Base-by-base conservation (phyloP, 768 basidiomycete species). In the Leccinellum albellum region DNA sequence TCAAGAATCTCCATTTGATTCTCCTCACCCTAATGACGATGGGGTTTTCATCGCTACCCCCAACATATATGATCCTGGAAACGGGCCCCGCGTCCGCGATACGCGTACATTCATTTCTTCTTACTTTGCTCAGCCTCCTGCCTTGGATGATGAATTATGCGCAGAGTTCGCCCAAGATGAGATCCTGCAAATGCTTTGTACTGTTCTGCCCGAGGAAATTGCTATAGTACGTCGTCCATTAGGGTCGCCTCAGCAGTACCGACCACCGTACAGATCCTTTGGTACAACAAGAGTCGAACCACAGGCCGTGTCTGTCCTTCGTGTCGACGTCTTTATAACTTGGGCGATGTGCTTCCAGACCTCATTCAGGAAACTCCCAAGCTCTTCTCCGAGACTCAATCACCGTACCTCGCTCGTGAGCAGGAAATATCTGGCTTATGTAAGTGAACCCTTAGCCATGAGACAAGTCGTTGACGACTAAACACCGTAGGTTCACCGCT, bases 211-310 rank as follows among this genome's bases (percentile, higher is more conserved):
- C 1, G 82, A 86, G 59, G 90, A 92, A 59, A 79, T 76, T 4
- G 88, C 91, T 0, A 65, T 87, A 60, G 90, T 91, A 62, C 48
- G 85, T 74, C 3, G 32, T 20, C 50, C 49, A 10, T 8, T 48
- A 24, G n/a, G 21, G 40, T 45, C 23, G 26, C 13, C 7, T 54
- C 35, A 37, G 46, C 12, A 20, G 17, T n/a, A 44, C 50, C 9
- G 32, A 54, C 20, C 47, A 55, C 42, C 51, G 8, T 31, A 26
- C 59, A 89, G 89, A 84, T 88, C 10, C 63, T 91, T 13, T 92
- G 89, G 89, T 91, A 92, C 65, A 93, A 93, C 76, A 90, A 90
- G 73, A 90, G 87, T 66, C 81, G 91, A 3, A 70, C 78, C 6
- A 79, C 76, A 10, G 81, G 84, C 53, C 83, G 91, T 26, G 79